Evolutionary conservation across 495 filamentous ascomycete species (phyloP), one percentile per base, ranked within the genome.

Genomic region (Talaromyces trachyspermus): DNA sequence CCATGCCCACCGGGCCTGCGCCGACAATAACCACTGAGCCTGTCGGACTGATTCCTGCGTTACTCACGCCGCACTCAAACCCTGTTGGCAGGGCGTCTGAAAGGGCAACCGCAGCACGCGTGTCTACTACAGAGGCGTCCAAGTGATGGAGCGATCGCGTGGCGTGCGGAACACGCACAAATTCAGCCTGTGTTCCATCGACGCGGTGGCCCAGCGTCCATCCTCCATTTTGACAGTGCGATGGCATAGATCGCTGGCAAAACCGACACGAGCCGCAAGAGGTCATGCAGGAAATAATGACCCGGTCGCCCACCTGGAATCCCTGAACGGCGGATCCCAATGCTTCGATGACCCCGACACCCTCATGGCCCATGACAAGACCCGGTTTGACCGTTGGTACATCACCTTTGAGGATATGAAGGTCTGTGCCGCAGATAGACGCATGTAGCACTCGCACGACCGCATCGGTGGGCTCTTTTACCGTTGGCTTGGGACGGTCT

Each of bases 331-430:
- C 73, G 0, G 72, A 53, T 1, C 86, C 86, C n/a, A 88, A 69
- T 14, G 73, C 60, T 17, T 89, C 84, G 9, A 91, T 80, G 12
- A 85, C 63, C n/a, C 88, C 88, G 56, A 83, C 86, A 62, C 88
- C 89, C 52, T 92, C 87, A 58, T 92, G 87, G 35, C 88, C 88
- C 0, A 91, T 69, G 49, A 91, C 85, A 60, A 89, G 83, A 26
- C 86, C 86, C 43, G 83, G 80, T 45, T 79, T 66, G 37, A 88
- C 54, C 56, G 87, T 74, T 2, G 89, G 63, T 12, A 94, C 71
- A 17, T 69, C 61, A 44, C 81, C 78, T 55, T 92, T 85, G 15
- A 84, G 71, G 39, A 92, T 70, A 54, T 92, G 88, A 4, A 94
- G 70, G 56, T 94, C 89, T 30, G 75, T 82, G 4, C 88, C 88